Evolutionary conservation across 2,329 filamentous ascomycete genomes (phyloP), one percentile per base, ranked within the genome.

Genomic region (Sclerotiophoma versabilis): DNA sequence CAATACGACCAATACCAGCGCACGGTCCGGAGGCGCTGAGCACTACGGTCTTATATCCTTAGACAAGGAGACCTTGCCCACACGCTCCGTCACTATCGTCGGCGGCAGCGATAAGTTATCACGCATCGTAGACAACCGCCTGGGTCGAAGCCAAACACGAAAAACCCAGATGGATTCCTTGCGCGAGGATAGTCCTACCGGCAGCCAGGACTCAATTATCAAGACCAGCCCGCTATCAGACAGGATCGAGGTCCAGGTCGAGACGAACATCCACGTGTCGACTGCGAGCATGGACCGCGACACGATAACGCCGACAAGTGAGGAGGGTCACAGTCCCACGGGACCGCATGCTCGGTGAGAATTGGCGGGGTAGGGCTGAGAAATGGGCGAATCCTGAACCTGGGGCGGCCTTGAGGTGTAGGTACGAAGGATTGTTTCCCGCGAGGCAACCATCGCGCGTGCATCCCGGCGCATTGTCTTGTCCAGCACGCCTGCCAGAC

Each of bases 191-290:
- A 70, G 64, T 27, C 65, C 66, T 2, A 68, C 64, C 9, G 73
- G 71, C 15, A 72, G 68, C 14, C 65, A 70, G 41, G 73, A 75
- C 41, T 68, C 65, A 11, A 75, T 75, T 7, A 68, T 73, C 29
- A 72, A 72, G 39, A 63, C 63, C 2, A 43, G 57, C 7, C 34
- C 52, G 5, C n/a, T 43, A 9, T 5, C 23, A 8, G 46, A 70
- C 3, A 69, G 74, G 37, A 75, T 72, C 14, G 70, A 70, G 38
- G 69, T 75, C 7, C 68, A 74, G 29, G 61, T 75, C 14, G 70
- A 74, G 48, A 58, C 60, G 5, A 43, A 63, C 5, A 50, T 56
- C 32, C 46, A 50, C 9, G 53, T 56, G 1, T 34, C 32, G n/a
- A 54, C 37, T 2, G 51, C 26, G 32, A 49, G 39, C 10, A 9